Evolutionary conservation across 345 rosid species (phyloP), one percentile per base, ranked within the genome.

Genomic region (Carallia pectinifolia): DNA sequence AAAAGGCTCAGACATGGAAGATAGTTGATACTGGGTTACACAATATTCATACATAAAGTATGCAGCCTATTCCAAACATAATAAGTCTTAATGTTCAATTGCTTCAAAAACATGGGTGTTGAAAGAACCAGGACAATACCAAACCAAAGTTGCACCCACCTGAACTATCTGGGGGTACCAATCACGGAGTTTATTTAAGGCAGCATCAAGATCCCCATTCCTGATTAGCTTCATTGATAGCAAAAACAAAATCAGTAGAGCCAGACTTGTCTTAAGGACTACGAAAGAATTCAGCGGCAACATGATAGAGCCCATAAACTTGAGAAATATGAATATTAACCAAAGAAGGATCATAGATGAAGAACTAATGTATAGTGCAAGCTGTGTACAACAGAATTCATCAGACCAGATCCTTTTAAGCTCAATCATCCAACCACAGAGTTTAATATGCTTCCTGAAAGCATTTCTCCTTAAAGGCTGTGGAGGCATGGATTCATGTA

Each of bases 151-250:
- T 36, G 50, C 17, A 68, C 61, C 71, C 64, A 95, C 99, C 98
- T 92, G 86, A 74, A 90, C 83, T 68, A 89, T 82, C 75, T 89
- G 87, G 65, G 99, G 99, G 84, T 89, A 88, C 89, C 86, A 90
- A 37, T 85, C 87, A 44, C n/a, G 86, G 63, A 95, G 92, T 73
- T 82, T 81, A 70, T 61, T 70, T 53, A 92, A 67, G 61, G 92
- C 92, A 58, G 83, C 81, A 83, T 89, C 91, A 74, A 90, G 88
- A 70, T 90, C 88, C 56, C 98, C 99, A 73, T 72, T 88, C 84
- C 87, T 85, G 79, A 95, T 85, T 68, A 89, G 84, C 99, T 95
- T 81, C 80, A 77, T 69, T 58, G 8, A 67, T 30, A 66, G 58
- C 78, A 58, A 70, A 58, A 70, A 70, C 65, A 55, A 17, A 69